Conservation (phyloP, 352 stramenopile genomes). For the Pythium myriotylum region DNA sequence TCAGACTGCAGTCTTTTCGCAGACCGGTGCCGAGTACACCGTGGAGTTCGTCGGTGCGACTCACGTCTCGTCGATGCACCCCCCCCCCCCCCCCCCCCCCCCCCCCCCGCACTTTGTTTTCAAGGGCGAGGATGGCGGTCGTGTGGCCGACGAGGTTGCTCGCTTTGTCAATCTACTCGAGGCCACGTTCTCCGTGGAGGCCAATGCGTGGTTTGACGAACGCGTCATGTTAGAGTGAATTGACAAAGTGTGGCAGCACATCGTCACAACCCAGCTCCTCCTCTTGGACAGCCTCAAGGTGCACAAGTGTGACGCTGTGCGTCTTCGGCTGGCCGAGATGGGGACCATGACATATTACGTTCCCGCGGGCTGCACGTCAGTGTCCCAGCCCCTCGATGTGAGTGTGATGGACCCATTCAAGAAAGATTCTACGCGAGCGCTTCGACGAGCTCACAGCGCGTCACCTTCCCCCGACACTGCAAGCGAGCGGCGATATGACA, state of each 20-base stretch:
- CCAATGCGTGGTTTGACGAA: slow-evolving; percentile 13
- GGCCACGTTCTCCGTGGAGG: slow-evolving; percentile 1
- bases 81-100: not conserved
- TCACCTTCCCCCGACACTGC: no score
- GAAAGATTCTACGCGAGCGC: no score
- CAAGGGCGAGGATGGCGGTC: not conserved
- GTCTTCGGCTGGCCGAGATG: no score
- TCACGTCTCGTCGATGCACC: not conserved
- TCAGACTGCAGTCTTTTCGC: slow-evolving; percentile 4
- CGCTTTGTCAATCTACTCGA: not conserved
- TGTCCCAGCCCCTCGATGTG: no score
- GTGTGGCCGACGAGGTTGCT: not conserved
- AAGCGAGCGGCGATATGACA: no score
- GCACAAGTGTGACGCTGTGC: no score
- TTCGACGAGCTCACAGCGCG: no score
- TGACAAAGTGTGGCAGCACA: slow-evolving; percentile 7
- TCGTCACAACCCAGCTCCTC: no score
- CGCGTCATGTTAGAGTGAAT: slow-evolving; percentile 12
- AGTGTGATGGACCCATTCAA: no score
- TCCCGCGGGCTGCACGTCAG: no score
- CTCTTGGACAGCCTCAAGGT: no score
- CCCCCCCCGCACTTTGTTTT: slow-evolving; percentile 12
- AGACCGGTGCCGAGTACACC: not conserved
- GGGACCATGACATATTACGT: no score
- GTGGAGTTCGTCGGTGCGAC: slow-evolving; percentile 9